Evolutionary conservation across 306 rosid genomes (phyloP).

Genomic region (Prunus persica): Prunus_persica_NCBIv2 NC_034014.1:27700001-27700500

Average conservation of each 20-base stretch:
- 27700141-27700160: conserved; percentile 4
- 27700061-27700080: conserved; percentile 41
- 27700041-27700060: conserved; percentile 40
- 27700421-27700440: conserved; percentile 20
- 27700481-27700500: not conserved
- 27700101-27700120: not conserved
- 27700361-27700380: conserved; percentile 26
- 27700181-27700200: conserved; percentile 22
- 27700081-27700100: not conserved
- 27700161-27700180: conserved; percentile 4
- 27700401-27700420: not conserved
- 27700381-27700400: conserved; percentile 19
- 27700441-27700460: not conserved
- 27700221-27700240: conserved; percentile 20
- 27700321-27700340: conserved; percentile 21
- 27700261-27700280: conserved; percentile 37
- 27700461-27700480: not conserved
- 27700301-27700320: conserved; percentile 27
- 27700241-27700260: conserved; percentile 19
- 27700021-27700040: conserved; percentile 28
- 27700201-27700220: conserved; percentile 37
- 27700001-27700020: conserved; percentile 37
- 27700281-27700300: conserved; percentile 9
- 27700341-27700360: conserved; percentile 15
- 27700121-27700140: conserved; percentile 2